These are phyloP conservation scores for Barnettozyma salicaria DNA, from an alignment of 805 yeast genomes.

Conservation along the genomic window DNA sequence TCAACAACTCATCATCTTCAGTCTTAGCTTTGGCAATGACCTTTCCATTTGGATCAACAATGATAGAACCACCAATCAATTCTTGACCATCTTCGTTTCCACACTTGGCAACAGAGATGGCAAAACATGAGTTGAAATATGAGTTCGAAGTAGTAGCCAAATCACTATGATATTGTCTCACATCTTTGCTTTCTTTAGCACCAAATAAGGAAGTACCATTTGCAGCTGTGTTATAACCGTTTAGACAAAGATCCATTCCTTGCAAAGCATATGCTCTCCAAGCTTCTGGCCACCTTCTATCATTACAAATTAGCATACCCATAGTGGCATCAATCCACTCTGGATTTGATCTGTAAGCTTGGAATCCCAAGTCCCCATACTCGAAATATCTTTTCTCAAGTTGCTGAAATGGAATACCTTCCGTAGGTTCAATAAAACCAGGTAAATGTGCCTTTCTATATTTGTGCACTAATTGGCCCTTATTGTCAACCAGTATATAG, in stretches of 20 bases:
- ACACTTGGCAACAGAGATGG: slow-evolving; percentile 32
- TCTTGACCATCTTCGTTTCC: slow-evolving; percentile 35
- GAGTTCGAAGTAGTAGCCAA: slow-evolving; percentile 31
- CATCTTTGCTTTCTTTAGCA: slow-evolving; percentile 27
- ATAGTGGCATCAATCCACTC: slow-evolving; percentile 32
- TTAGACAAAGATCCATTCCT: slow-evolving; percentile 35
- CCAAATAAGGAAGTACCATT: slow-evolving; percentile 32
- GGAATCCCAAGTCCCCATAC: slow-evolving; percentile 34
- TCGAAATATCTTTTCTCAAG: slow-evolving; percentile 35
- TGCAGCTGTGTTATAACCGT: slow-evolving; percentile 34
- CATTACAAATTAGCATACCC: slow-evolving; percentile 36
- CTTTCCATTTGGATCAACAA: slow-evolving; percentile 33
- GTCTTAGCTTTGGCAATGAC: slow-evolving; percentile 31
- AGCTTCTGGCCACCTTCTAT: slow-evolving; percentile 38
- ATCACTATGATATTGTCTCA: slow-evolving; percentile 31
- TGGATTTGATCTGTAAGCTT: slow-evolving; percentile 31
- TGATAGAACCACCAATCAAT: slow-evolving; percentile 32
- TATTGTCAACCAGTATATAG: slow-evolving; percentile 29
- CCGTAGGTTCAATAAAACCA: slow-evolving; percentile 31
- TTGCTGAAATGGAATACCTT: slow-evolving; percentile 30
- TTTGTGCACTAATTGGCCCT: slow-evolving; percentile 28
- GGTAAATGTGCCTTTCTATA: slow-evolving; percentile 36
- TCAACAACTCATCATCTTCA: slow-evolving; percentile 30
- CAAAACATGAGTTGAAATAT: slow-evolving; percentile 31
- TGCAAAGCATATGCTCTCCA: slow-evolving; percentile 36